Evolutionary conservation across 108 stramenopile species (phyloP), one percentile per base, ranked within the genome.

Genomic region (Discostella stelligeroides): DNA sequence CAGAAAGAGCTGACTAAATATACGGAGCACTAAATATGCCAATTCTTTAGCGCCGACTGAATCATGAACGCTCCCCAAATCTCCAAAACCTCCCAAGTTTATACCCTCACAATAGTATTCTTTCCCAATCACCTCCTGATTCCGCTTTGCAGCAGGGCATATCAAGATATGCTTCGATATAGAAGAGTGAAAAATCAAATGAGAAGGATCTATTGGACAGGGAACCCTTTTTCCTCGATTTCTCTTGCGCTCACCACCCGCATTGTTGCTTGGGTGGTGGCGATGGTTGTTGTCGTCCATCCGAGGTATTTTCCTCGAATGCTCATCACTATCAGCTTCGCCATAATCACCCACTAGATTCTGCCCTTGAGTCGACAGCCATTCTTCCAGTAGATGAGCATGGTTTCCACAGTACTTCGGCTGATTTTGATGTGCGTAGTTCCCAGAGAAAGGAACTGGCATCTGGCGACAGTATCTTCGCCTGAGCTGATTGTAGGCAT

Each of bases 151-250:
- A 37, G 54, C 73, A 17, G 93, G 93, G 70, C 93, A 95, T 15
- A 86, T 79, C 25, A 66, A 38, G 0, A 92, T 68, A 60, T 95
- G 93, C 43, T 79, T 83, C 24, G 67, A 74, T 0, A 90, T 34
- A 24, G 72, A 54, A 51, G 84, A 76, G 82, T 88, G 88, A 70
- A 72, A 89, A 46, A 95, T 84, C 23, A 65, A 62, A 72, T 95
- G 93, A 9, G 89, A 87, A 23, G 89, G 88, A 77, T 95, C 93
- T 7, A 92, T 64, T 8, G 93, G 93, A 80, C 93, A 95, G 13
- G 93, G 93, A 48, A 95, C 74, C 24, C 93, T 79, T 61, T 86
- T 88, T 30, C 90, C 78, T 24, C 78, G 57, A 46, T 72, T 56
- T 18, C 38, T 49, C 38, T 60, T 62, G 37, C 17, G 58, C 40